A percentile compares a stretch with the other conserved stretches of the same genome.
phyloP scores from a whole-genome alignment of 495 filamentous ascomycete species.

The Pyrenula aspistea region DNA sequence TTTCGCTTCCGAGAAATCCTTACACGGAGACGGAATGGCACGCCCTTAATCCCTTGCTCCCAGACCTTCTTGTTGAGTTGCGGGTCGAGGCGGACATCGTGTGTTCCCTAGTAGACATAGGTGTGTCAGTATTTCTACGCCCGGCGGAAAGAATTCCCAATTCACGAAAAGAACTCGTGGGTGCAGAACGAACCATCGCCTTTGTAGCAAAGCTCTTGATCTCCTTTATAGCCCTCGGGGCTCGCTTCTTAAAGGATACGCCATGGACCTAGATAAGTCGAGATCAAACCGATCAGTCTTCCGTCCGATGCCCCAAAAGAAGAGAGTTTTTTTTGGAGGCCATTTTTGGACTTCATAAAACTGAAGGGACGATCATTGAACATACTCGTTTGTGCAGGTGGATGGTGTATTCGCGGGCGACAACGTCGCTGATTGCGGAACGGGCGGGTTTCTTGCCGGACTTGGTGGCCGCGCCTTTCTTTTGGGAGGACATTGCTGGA shows the following conservation, averaged over 20 bases:
- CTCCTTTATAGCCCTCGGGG: constrained; percentile 97
- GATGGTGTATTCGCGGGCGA: constrained; percentile 99
- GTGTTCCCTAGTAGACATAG: constrained; percentile 57
- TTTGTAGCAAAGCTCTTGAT: constrained; percentile 83
- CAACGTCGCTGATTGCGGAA: constrained; percentile 95
- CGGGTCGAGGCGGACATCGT: constrained; percentile 94
- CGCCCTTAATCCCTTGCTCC: constrained; percentile 97
- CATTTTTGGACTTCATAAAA: constrained; percentile 63
- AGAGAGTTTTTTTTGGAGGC: constrained; percentile 17
- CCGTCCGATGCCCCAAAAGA: constrained; percentile 34
- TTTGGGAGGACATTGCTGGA: constrained; percentile 59
- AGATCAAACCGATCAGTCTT: constrained; percentile 41
- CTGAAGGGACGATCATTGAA: constrained; percentile 37
- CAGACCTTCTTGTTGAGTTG: constrained; percentile 99
- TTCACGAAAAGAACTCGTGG: too few species aligned
- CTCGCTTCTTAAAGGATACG: constrained; percentile 98
- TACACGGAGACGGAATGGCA: constrained; percentile 89
- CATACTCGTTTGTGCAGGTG: constrained; percentile 99
- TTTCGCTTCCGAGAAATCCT: constrained; percentile 99
- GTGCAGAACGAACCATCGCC: constrained; percentile 89
- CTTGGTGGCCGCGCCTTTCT: constrained; percentile 37
- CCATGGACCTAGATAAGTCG: constrained; percentile 67
- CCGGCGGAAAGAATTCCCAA: too few species aligned
- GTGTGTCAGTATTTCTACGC: constrained; percentile 1
- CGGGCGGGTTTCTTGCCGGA: constrained; percentile 60